Evolutionary conservation across 495 filamentous ascomycete genomes (phyloP), one percentile per base, ranked within the genome.

Genomic region (Neurospora intermedia): DNA sequence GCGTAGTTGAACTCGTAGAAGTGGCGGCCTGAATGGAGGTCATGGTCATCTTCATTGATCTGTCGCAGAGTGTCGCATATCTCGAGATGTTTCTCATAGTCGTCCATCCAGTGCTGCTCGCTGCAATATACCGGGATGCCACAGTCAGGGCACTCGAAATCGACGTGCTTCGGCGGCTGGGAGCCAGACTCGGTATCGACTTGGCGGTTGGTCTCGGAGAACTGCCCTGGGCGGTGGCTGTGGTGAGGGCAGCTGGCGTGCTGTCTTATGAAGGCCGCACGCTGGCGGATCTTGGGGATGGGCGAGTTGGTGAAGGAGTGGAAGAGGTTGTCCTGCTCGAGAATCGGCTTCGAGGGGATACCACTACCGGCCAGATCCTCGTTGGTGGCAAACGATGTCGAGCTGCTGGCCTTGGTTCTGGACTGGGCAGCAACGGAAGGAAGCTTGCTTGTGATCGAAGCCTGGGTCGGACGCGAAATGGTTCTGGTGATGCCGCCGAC

Each of bases 1-100:
- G 96, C 93, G 79, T 97, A 97, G 70, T 93, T 87, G 81, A 98
- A 98, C 80, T 99, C 96, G 38, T 91, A 92, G 82, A 98, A 98
- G 82, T 92, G 92, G 15, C 96, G 89, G 20, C 95, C 95, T 40
- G 92, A 94, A 31, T 91, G 88, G 72, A 99, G 83, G 79, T 99
- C 96, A 80, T 99, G 96, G 78, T 98, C 96, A 78, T 99, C 96
- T 83, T 99, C 96, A 77, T 99, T 99, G 81, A 95, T 93, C 82
- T 98, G 89, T 69, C 90, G 86, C 31, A 99, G 84, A 0, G 90
- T 92, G 77, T 99, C 96, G 81, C 96, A 99, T 41, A 98, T 90
- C 79, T 97, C 88, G 23, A 98, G 81, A 79, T 99, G 96, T 2
- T 89, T 85, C 81, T 97, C 95, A 77, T 96, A 99, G 80, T 98